phyloP scores from a whole-genome alignment of 352 stramenopile species.

The Globisporangium recalcitrans region DNA sequence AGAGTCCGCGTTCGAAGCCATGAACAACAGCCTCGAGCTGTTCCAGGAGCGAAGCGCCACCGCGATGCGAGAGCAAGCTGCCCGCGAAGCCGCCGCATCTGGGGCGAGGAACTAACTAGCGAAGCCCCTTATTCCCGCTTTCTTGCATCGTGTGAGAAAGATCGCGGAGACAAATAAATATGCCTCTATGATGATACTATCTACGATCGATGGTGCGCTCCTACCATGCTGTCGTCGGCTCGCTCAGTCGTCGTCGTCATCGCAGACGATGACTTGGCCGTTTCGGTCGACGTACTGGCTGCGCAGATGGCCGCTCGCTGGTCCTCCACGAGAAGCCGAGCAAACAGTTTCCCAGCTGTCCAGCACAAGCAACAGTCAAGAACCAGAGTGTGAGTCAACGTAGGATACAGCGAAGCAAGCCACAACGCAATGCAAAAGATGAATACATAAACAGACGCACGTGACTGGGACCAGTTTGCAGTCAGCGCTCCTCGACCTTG shows the following conservation, averaged over 20 bases:
- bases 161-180: constrained; percentile 24
- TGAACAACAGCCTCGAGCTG: constrained; percentile 68
- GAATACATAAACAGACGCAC: constrained; percentile 22
- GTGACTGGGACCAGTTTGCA: constrained; percentile 43
- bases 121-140: constrained; percentile 10
- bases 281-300: constrained; percentile 55
- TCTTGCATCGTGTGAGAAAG: background rate
- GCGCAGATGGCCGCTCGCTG: constrained; percentile 40
- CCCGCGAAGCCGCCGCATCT: constrained; percentile 43
- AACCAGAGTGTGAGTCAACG: too few relatives aligned
- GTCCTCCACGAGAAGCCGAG: constrained; percentile 40
- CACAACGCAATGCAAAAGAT: background rate
- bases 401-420: too few relatives aligned
- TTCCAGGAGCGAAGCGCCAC: constrained; percentile 77
- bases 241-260: constrained; percentile 22
- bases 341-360: constrained; percentile 42
- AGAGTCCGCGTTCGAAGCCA: constrained; percentile 66
- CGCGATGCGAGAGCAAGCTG: constrained; percentile 71
- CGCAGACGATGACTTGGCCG: constrained; percentile 46
- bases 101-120: constrained; percentile 20
- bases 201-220: background rate
- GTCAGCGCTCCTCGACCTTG: constrained; percentile 38
- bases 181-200: constrained; percentile 18
- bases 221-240: too few relatives aligned
- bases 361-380: constrained; percentile 10